Base-by-base conservation (phyloP, 225 moss, liverwort and hornwort species). In the Takakia lepidozioides region DNA sequence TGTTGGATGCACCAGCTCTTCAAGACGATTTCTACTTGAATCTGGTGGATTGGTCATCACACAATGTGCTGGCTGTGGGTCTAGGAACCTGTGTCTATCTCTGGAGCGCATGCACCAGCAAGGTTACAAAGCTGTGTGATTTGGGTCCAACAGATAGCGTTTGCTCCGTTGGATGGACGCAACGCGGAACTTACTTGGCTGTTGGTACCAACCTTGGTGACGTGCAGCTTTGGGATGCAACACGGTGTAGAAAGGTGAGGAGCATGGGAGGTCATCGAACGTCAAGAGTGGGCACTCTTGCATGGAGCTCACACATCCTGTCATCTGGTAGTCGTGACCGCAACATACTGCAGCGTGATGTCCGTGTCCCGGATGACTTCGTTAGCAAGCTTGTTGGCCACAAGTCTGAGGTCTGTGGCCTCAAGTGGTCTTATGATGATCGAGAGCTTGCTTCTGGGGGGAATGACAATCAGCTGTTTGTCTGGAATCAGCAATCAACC, bases 21-120 rank as follows among this genome's bases (percentile, higher is more conserved):
- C 90, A 98, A 67, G 95, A 98, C 65, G 95, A 98, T 57, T 98
- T 98, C 51, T 98, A 91, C 63, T 69, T 98, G 29, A 98, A 98
- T 68, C 59, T 98, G 57, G 95, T 98, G 50, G 95, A 98, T 58
- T 98, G 95, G 95, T 98, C 95, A 10, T 91, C 95, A 19, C 95
- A 85, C 51, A 98, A 98, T 60, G 95, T 98, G 22, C 64, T 98
- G 23, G 95, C 95, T 16, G 90, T 98, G 2, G 95, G 95, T 42
- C 59, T 98, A 60, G 91, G 95, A 28, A 91, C 90, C 35, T 98
- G 90, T 63, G 95, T 98, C 6, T 98, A 98, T 46, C 78, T 98
- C 13, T 98, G 91, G 95, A 98, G 87, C 49, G 95, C 95, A 24
- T 87, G 82, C 71, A 98, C 85, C 5, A 91, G 91, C 70, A 90